Base-by-base conservation (phyloP, 2,329 filamentous ascomycete genomes). In the Aureobasidium subglaciale region DNA sequence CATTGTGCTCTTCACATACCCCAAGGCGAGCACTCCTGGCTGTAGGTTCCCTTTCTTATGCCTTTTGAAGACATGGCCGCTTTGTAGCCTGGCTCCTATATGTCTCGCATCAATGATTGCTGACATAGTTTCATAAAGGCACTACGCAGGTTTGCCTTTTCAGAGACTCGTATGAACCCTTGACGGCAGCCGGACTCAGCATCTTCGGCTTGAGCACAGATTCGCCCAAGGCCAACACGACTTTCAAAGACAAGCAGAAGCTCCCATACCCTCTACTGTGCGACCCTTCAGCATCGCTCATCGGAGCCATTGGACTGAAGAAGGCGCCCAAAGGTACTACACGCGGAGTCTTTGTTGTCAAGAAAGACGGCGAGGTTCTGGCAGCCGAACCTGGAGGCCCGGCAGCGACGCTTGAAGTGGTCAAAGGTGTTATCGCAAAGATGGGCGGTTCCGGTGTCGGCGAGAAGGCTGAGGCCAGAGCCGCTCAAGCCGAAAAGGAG, bases 121-220 rank as follows among this genome's bases (percentile, higher is more conserved):
- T 56, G 42, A 56, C 35, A 41, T 16, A 25, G 16, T 34, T 30
- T 2, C 8, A 29, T 25, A 34, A 59, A 96, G 91, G 92, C 79
- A 97, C 90, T 56, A 93, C 80, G 58, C 93, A 99, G 79, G 93
- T 81, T 60, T 96, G 91, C 74, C 78, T 92, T 63, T 97, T 99
- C 80, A 87, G 93, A 67, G 91, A 97, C 78, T 79, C 83, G 22
- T 89, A 95, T 74, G 75, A 79, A 43, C 76, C 85, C 49, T 80
- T 97, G 55, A 92, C 87, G 10, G 80, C 83, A 25, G 86, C 83
- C 55, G 92, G 92, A 8, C 82, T 95, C 58, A 80, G 85, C 67
- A 90, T 99, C 73, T 97, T 89, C 70, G 93, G 93, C 56, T 84
- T 99, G 49, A 95, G 88, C 59, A 82, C 82, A 63, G 93, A 97